phyloP scores from a whole-genome alignment of 805 yeast species.

The Maudiozyma turicensis region DNA sequence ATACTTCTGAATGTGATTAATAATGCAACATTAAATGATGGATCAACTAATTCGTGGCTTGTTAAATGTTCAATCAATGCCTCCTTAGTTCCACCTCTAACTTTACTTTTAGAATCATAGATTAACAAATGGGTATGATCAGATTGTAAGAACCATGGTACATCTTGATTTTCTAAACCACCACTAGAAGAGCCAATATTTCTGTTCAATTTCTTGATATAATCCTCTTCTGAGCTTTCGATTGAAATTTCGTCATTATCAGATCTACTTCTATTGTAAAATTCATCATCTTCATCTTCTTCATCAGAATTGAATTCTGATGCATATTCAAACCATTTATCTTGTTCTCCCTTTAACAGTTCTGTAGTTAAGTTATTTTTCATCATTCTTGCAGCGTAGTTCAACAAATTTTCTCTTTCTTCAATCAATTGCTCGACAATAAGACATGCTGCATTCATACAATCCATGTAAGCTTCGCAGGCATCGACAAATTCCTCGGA shows the following conservation, averaged over 20 bases:
- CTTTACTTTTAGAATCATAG: conserved; percentile 57
- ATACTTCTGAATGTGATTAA: conserved; percentile 70
- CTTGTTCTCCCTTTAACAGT: conserved; percentile 41
- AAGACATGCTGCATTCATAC: conserved; percentile 28
- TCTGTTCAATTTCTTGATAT: background rate
- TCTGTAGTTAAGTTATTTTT: conserved; percentile 60
- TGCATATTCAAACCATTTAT: conserved; percentile 24
- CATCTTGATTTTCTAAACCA: conserved; percentile 14
- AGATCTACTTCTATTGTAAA: background rate
- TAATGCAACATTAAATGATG: conserved; percentile 58
- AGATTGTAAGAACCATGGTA: conserved; percentile 65
- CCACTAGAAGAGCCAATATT: background rate
- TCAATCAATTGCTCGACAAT: conserved; percentile 52
- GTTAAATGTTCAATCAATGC: conserved; percentile 77
- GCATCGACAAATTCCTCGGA: conserved; percentile 25
- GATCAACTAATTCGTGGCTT: conserved; percentile 55
- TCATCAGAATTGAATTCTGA: conserved; percentile 19
- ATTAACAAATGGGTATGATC: conserved; percentile 51
- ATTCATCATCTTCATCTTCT: conserved; percentile 1
- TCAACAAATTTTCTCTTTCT: conserved; percentile 59
- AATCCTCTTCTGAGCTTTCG: background rate
- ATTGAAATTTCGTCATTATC: conserved; percentile 1
- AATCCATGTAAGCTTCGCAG: conserved; percentile 28
- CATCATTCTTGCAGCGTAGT: conserved; percentile 71
- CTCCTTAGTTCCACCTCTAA: conserved; percentile 75